Conservation (phyloP, 2,329 filamentous ascomycete genomes). For the Blastomyces gilchristii region DNA sequence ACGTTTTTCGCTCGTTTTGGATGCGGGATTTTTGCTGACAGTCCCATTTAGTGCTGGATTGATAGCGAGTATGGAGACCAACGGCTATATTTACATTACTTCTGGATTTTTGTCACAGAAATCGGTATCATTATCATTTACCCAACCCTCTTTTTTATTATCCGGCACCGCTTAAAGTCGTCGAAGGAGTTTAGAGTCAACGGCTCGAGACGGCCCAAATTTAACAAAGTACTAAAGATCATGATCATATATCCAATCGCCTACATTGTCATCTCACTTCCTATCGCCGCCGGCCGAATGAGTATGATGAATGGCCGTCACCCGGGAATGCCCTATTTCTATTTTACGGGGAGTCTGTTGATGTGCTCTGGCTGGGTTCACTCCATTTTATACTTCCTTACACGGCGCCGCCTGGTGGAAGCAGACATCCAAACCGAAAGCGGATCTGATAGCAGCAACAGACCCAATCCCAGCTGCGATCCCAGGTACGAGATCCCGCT, state of each 20-base stretch:
- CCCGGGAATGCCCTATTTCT: slow-evolving; percentile 36
- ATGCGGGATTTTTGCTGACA: neutral
- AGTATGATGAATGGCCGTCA: slow-evolving; percentile 26
- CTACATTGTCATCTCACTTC: slow-evolving; percentile 55
- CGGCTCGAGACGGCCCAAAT: slow-evolving; percentile 14
- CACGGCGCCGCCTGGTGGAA: slow-evolving; percentile 43
- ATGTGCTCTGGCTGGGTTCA: slow-evolving; percentile 50
- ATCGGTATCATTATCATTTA: slow-evolving; percentile 43
- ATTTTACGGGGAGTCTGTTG: slow-evolving; percentile 45
- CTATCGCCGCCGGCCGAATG: slow-evolving; percentile 44
- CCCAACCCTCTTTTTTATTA: slow-evolving; percentile 38
- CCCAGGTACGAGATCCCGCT: neutral
- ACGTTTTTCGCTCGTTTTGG: neutral
- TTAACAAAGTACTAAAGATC: slow-evolving; percentile 33
- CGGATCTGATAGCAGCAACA: neutral
- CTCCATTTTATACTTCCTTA: slow-evolving; percentile 47
- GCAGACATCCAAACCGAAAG: neutral
- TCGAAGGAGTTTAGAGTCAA: slow-evolving; percentile 24
- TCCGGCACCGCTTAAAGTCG: slow-evolving; percentile 36
- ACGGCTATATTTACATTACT: slow-evolving; percentile 42
- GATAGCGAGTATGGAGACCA: slow-evolving; percentile 32
- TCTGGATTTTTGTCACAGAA: slow-evolving; percentile 45
- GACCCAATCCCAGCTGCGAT: neutral
- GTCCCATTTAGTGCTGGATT: slow-evolving; percentile 38
- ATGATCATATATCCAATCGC: slow-evolving; percentile 39